phyloP scores from a whole-genome alignment of 1,139 yeast species.

The Debaryomyces fabryi region DNA sequence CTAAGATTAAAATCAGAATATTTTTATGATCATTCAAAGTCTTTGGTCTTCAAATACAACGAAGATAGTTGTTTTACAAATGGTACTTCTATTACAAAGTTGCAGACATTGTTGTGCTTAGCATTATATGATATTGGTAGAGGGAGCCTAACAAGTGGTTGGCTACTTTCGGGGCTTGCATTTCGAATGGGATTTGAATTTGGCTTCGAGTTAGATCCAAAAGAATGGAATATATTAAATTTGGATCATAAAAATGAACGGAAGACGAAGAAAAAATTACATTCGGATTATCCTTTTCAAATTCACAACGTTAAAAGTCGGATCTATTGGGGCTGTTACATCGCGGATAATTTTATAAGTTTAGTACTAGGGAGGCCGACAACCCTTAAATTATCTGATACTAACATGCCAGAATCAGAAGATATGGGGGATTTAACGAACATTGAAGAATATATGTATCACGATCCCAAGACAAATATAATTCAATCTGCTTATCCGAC shows the following conservation, averaged over 20 bases:
- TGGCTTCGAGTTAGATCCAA: slow-evolving; percentile 17
- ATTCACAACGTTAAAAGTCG: slow-evolving; percentile 15
- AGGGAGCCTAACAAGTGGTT: slow-evolving; percentile 13
- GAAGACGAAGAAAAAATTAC: slow-evolving; percentile 8
- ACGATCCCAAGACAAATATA: slow-evolving; percentile 9
- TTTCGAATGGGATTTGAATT: slow-evolving; percentile 15
- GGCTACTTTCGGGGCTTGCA: slow-evolving; percentile 17
- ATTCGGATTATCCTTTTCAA: slow-evolving; percentile 15
- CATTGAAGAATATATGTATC: slow-evolving; percentile 16
- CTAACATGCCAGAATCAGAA: slow-evolving; percentile 16
- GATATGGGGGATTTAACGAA: slow-evolving; percentile 18
- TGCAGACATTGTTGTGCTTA: slow-evolving; percentile 14
- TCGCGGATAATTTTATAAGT: slow-evolving; percentile 17
- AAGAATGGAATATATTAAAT: slow-evolving; percentile 15
- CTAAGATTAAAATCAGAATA: not conserved
- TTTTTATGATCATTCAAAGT: slow-evolving; percentile 2
- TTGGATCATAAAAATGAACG: not conserved
- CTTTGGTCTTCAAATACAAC: slow-evolving; percentile 4
- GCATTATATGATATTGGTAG: slow-evolving; percentile 12
- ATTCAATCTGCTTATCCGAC: slow-evolving; percentile 15
- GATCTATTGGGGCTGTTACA: slow-evolving; percentile 18
- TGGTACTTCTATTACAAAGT: slow-evolving; percentile 12
- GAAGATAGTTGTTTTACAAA: slow-evolving; percentile 11
- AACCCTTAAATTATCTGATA: slow-evolving; percentile 15
- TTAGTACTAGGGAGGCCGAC: slow-evolving; percentile 17